Evolutionary conservation across 176 grass and related monocot species (phyloP).

Genomic region (Rhynchospora tenuis): DNA sequence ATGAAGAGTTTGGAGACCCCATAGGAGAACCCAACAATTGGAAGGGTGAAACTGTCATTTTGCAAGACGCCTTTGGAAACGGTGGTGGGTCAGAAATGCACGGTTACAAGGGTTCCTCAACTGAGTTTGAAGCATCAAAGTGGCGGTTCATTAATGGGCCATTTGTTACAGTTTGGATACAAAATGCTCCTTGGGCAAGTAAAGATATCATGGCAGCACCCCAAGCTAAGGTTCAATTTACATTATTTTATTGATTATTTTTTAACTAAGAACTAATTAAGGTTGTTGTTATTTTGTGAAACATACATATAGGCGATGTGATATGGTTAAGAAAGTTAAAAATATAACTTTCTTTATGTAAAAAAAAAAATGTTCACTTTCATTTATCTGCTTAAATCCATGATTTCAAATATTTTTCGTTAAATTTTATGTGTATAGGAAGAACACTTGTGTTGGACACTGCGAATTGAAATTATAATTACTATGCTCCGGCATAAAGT

Average conservation of each 20-base stretch:
- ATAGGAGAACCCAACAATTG: constrained; percentile 25
- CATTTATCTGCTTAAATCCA: background rate
- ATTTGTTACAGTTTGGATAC: constrained; percentile 61
- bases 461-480: background rate
- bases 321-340: no score
- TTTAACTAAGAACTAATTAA: no score
- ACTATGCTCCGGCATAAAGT: background rate
- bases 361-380: background rate
- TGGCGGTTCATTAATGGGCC: constrained; percentile 67
- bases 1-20: constrained; percentile 56
- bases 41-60: background rate
- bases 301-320: no score
- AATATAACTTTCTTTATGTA: no score
- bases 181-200: constrained; percentile 70
- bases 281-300: no score
- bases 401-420: background rate
- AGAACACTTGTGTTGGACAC: background rate
- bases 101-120: constrained; percentile 41
- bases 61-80: background rate
- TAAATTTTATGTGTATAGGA: background rate
- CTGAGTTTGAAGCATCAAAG: constrained; percentile 32
- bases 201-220: constrained; percentile 58
- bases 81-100: constrained; percentile 6
- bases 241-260: constrained; percentile 22
- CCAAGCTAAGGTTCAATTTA: constrained; percentile 51